Base-by-base conservation (phyloP, 495 filamentous ascomycete genomes). In the Rhypophila decipiens region DNA sequence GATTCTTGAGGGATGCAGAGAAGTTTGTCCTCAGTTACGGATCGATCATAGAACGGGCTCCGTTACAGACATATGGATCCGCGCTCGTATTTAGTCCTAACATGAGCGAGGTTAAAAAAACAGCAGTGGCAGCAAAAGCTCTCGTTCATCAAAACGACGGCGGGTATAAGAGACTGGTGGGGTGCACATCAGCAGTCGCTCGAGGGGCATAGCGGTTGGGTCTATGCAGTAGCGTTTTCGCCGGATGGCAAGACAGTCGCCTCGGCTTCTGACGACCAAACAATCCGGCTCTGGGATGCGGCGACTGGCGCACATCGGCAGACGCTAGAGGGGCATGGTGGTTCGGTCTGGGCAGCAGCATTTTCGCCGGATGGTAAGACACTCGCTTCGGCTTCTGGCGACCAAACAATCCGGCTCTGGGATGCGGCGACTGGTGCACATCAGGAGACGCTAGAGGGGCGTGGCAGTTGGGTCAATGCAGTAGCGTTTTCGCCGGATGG, bases 151-250 rank as follows among this genome's bases (percentile, higher is more conserved):
- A 4, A 24, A 18, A 11, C 23, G 12, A 7, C 7, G 38, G 12
- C 24, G 27, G 12, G 1, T 21, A 24, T 35, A 24, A 31, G 36
- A 10, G n/a, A 11, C 5, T 2, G 22, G 15, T 49, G 38, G 46
- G 29, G 22, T 58, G 45, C 42, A 36, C 34, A n/a, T 17, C 9
- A 39, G 5, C 53, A 58, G 24, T 55, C 48, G 44, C 44, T 58
- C 22, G 24, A 51, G 19, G 51, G 37, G 19, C 44, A 54, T 57
- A 50, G 48, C 27, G 15, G 17, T 33, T 35, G 10, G 24, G 47
- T 61, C 33, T 7, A 52, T 42, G 27, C 37, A 7, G 59, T 71
- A 2, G 59, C 59, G 11, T 75, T 68, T 55, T 71, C 69, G 12
- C 61, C 48, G 7, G 57, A 74, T 46, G 49, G 56, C 22, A 54